Base-by-base conservation (phyloP, 169 alveolate genomes). In the Eimeria brunetti region DNA sequence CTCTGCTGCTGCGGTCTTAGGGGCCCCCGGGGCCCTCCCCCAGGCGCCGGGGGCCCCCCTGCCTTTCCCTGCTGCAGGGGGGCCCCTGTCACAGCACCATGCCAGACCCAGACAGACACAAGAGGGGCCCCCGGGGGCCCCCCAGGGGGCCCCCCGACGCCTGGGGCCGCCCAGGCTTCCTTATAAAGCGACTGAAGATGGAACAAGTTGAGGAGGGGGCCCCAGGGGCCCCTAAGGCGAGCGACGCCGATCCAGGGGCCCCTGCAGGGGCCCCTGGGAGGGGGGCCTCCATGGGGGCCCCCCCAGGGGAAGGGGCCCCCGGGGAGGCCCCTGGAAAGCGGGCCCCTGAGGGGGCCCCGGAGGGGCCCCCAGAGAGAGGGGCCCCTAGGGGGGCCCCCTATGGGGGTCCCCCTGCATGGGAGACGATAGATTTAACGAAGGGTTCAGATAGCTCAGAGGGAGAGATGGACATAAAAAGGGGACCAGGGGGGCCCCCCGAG, bases 391-490 rank as follows among this genome's bases (percentile, higher is more conserved):
- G 64, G 64, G 64, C 64, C 64, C 64, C 64, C 73, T 22, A 71
- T 44, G n/a, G 44, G 11, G 44, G 30, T 58, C 46, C 22, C 24
- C 84, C 2, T 24, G 84, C 16, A 73, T n/a, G 27, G 41, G 88
- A 78, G 38, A 46, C 38, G 46, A 49, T 78, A 7, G 67, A 78
- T 24, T 20, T 78, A 49, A 78, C 88, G 9, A 49, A 2, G 38
- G 44, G 88, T 36, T 78, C 88, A n/a, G 88, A 49, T n/a, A 78
- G 88, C 38, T 78, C 88, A 12, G 83, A 38, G 51, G 83, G 83
- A 18, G 83, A 71, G n/a, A 38, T 7, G n/a, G 30, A 1, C 30
- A 1, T 51, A 9, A 33, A 71, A 22, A 71, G n/a, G 53, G 53
- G 2, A 12, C 5, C 30, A 22, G 83, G 33, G 49, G 56, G 16